phyloP scores from a whole-genome alignment of 805 yeast genomes.

The Hanseniaspora guilliermondii region DNA sequence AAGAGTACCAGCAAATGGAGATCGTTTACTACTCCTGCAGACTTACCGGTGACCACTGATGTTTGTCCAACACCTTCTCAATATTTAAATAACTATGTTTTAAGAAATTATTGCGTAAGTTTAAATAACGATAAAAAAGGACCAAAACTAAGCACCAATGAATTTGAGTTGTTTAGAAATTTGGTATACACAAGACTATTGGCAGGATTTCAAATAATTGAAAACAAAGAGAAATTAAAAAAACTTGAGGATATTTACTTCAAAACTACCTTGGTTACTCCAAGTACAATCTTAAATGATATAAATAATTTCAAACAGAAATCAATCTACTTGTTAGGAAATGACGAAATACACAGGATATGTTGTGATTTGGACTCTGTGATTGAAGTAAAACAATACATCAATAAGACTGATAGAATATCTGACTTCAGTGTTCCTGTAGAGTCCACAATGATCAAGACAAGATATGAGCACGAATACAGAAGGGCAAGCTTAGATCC shows the following conservation, averaged over 20 bases:
- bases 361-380: conserved; percentile 58
- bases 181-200: conserved; percentile 75
- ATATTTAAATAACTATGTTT: conserved; percentile 58
- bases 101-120: conserved; percentile 71
- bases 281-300: conserved; percentile 46
- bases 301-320: conserved; percentile 41
- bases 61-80: conserved; percentile 62
- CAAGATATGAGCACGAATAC: conserved; percentile 63
- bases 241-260: conserved; percentile 24
- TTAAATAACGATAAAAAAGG: conserved; percentile 44
- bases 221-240: conserved; percentile 23
- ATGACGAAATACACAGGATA: conserved; percentile 76
- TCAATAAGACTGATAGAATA: conserved; percentile 29
- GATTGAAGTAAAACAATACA: conserved; percentile 68
- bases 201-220: conserved; percentile 81
- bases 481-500: conserved; percentile 46
- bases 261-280: conserved; percentile 32
- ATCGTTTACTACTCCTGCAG: conserved; percentile 85
- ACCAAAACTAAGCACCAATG: conserved; percentile 20
- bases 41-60: conserved; percentile 70
- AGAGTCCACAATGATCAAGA: conserved; percentile 51
- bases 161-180: conserved; percentile 57
- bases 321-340: conserved; percentile 61
- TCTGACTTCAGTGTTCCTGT: conserved; percentile 26
- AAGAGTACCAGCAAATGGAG: conserved; percentile 77